Evolutionary conservation across 148 eudicot genomes (phyloP), one percentile per base, ranked within the genome.

Genomic region (Fagopyrum homotropicum): DNA sequence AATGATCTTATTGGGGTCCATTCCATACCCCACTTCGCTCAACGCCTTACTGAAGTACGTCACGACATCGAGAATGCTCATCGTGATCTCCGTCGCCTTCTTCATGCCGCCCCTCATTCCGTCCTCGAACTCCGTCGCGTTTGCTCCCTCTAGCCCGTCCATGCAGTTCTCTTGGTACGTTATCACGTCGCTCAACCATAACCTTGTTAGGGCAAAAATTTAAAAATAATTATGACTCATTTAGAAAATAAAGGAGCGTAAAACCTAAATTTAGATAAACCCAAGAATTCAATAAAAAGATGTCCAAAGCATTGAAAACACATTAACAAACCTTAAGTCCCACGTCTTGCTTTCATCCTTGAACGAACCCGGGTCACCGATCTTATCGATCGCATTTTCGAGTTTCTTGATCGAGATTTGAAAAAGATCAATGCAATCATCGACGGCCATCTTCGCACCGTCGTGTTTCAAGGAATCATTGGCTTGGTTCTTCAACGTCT

Each of bases 121-220:
- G 3, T 55, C 30, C 12, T 76, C 72, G 4, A 84, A 77, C 7
- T 89, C 87, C 0, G 82, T 81, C 5, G 78, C 84, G 7, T 81
- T 55, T 0, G 82, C 83, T 48, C 83, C 81, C 0, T 77, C 77
- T 46, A 89, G 78, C 2, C 77, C 85, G 19, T 92, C 97, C 0
- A 73, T 72, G 71, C 94, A 92, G 14, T 74, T 78, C 0, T 75
- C 72, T 14, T 88, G 81, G 78, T 85, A 86, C 0, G 87, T 79
- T 30, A 80, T 55, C 4, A 83, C 87, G 1, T 87, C 93, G 17
- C 81, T 85, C 14, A 92, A 73, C 87, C 90, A 89, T 45, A 83
- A 76, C 69, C 60, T 55, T 55, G 26, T 22, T 22, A 22, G 26
- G 26, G 26, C 26, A 22, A 22, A 22, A 22, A 22, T 22, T 22